These are phyloP conservation scores for Neltuma alba DNA, from an alignment of 306 rosid genomes.

Conservation along the genomic window DNA sequence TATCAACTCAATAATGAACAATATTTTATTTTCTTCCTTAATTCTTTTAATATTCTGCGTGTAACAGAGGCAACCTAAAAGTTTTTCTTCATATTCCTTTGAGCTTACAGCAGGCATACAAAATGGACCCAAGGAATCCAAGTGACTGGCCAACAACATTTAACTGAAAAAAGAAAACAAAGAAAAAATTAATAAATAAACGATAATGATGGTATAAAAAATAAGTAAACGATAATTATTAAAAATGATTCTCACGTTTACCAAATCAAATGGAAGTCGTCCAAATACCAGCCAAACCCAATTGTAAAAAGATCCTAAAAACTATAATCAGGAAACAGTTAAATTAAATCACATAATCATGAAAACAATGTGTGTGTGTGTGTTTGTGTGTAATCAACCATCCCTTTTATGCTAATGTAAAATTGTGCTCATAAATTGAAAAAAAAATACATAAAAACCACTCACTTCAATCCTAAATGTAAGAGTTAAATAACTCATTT, in stretches of 20 bases:
- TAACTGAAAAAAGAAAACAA: conserved; percentile 42
- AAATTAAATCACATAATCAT: neutral
- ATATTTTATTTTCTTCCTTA: no score
- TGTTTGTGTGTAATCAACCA: no score
- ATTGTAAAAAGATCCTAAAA: conserved; percentile 56
- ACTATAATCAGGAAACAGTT: conserved; percentile 6
- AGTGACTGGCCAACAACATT: conserved; percentile 73
- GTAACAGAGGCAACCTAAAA: neutral
- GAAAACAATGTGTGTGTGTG: no score
- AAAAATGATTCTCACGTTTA: conserved; percentile 11
- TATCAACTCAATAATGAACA: no score
- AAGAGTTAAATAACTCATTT: no score
- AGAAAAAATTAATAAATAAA: conserved; percentile 2
- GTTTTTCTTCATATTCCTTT: conserved; percentile 50
- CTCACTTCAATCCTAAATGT: no score
- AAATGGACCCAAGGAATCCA: conserved; percentile 72
- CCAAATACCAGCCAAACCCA: conserved; percentile 68
- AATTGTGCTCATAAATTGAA: no score
- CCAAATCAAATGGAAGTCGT: conserved; percentile 67
- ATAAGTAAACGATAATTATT: neutral
- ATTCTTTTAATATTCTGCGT: no score
- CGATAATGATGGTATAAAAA: neutral
- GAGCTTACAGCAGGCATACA: conserved; percentile 70
- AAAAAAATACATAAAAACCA: no score
- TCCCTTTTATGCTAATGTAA: no score